Evolutionary conservation across 75 land plant species (phyloP).

Genomic region (Pinus albicaulis): DNA sequence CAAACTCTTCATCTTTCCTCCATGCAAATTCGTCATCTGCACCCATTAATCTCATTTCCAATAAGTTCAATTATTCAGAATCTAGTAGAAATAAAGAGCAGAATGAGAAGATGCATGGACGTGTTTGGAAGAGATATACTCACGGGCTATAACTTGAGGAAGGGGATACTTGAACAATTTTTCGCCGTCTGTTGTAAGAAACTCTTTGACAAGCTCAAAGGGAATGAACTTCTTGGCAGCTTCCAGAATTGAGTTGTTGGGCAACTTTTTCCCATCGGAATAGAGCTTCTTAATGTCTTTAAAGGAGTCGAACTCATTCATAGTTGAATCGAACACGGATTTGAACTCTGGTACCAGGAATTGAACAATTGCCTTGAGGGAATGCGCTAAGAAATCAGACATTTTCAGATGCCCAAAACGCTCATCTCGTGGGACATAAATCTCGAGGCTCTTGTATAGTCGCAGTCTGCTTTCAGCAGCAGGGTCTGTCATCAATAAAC

Average conservation of each 20-base stretch:
- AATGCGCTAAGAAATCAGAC: conserved; percentile 46
- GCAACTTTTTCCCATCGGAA: conserved; percentile 38
- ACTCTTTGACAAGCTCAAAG: conserved; percentile 40
- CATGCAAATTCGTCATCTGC: conserved; percentile 29
- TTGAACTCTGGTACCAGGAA: conserved; percentile 30
- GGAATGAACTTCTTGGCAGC: conserved; percentile 25
- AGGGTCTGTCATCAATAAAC: conserved; percentile 41
- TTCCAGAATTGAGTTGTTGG: conserved; percentile 4
- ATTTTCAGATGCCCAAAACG: conserved; percentile 68
- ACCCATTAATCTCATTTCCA: too few species aligned
- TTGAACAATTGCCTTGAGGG: conserved; percentile 33
- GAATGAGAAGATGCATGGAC: not conserved
- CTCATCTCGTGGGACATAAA: conserved; percentile 92
- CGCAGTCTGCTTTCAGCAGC: conserved; percentile 55
- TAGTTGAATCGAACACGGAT: conserved; percentile 35
- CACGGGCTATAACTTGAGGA: conserved; percentile 69
- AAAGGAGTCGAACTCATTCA: conserved; percentile 54
- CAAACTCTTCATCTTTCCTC: conserved; percentile 35
- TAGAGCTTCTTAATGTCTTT: conserved; percentile 59
- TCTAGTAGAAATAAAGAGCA: not conserved
- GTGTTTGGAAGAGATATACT: not conserved
- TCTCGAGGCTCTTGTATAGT: conserved; percentile 18
- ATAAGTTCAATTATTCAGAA: not conserved
- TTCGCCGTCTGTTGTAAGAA: conserved; percentile 31
- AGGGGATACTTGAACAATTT: conserved; percentile 42